Evolutionary conservation across 2,329 filamentous ascomycete species (phyloP), one percentile per base, ranked within the genome.

Genomic region (Trichoderma gracile): DNA sequence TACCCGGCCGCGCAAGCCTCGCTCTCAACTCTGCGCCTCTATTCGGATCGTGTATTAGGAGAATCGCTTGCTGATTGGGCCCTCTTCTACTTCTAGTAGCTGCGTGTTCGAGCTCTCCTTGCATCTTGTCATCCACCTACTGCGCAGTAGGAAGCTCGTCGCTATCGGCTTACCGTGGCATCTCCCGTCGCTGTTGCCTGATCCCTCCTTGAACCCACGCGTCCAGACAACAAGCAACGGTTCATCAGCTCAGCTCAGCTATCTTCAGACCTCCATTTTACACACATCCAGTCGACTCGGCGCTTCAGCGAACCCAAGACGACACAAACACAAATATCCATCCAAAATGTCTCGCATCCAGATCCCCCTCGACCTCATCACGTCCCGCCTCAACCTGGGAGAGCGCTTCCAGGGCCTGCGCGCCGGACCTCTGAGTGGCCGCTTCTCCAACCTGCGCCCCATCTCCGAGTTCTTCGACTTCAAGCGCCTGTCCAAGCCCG

Each of bases 401-500:
- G 92, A 95, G 70, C 92, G 93, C 75, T 94, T 98, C 80, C 87
- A 91, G 71, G 87, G 89, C 75, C 83, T 97, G 69, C 89, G 92
- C 75, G 87, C 88, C 66, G 91, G 93, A 71, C 90, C 91, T 40
- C 77, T 98, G 67, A 86, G 86, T 66, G 86, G 88, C 69, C 89
- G 95, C 69, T 98, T 98, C 79, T 88, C 93, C 78, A 98, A 97
- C 80, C 85, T 99, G 74, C 90, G 89, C 67, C 94, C 95, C 67
- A 78, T 98, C 71, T 88, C 89, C 76, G 95, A 99, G 80, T 99
- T 99, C 80, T 85, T 97, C 78, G 93, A 98, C 79, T 79, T 98
- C 80, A 97, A 97, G 87, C 92, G 93, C 71, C 73, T 99, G 64
- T 96, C 92, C 70, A 99, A 98, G 82, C 95, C 95, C 30, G 86